These are phyloP conservation scores for Terana coerulea DNA, from an alignment of 768 basidiomycete genomes.

Conservation along the genomic window DNA sequence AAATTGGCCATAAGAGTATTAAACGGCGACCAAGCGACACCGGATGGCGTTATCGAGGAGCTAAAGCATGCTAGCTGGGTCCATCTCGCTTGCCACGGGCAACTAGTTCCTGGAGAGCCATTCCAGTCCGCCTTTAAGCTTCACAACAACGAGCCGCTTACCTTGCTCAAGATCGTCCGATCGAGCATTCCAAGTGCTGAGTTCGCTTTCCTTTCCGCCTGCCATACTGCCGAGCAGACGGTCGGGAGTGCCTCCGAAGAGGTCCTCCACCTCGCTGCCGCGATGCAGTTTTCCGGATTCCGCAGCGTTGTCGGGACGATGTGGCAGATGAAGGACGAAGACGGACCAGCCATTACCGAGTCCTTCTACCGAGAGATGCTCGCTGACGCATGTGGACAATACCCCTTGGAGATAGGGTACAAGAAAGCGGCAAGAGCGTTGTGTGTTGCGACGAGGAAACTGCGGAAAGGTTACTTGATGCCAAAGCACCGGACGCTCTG, in stretches of 20 bases:
- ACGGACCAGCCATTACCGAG: constrained; percentile 31
- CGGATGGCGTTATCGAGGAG: constrained; percentile 5
- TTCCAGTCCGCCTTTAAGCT: constrained; percentile 26
- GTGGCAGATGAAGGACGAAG: constrained; percentile 38
- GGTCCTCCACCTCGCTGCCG: constrained; percentile 39
- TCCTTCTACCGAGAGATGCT: constrained; percentile 27
- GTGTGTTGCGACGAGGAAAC: background rate
- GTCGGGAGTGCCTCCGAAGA: constrained; percentile 32
- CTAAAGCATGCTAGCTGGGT: constrained; percentile 14
- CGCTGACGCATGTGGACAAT: background rate
- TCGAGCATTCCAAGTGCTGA: constrained; percentile 17
- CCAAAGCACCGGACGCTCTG: background rate
- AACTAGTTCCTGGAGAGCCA: constrained; percentile 16
- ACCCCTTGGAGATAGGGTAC: background rate
- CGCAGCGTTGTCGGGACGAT: constrained; percentile 37
- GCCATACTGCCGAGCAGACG: constrained; percentile 31
- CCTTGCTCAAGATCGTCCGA: constrained; percentile 17
- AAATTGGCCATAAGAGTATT: too few relatives aligned
- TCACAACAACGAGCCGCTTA: constrained; percentile 19
- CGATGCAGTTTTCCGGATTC: constrained; percentile 34
- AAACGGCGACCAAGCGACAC: background rate
- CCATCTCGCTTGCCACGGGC: constrained; percentile 28
- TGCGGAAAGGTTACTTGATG: too few relatives aligned
- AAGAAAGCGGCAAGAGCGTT: constrained; percentile 4
- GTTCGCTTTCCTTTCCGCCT: constrained; percentile 45